Conservation (phyloP, 2,329 filamentous ascomycete species). For the Cercospora sp. region DNA sequence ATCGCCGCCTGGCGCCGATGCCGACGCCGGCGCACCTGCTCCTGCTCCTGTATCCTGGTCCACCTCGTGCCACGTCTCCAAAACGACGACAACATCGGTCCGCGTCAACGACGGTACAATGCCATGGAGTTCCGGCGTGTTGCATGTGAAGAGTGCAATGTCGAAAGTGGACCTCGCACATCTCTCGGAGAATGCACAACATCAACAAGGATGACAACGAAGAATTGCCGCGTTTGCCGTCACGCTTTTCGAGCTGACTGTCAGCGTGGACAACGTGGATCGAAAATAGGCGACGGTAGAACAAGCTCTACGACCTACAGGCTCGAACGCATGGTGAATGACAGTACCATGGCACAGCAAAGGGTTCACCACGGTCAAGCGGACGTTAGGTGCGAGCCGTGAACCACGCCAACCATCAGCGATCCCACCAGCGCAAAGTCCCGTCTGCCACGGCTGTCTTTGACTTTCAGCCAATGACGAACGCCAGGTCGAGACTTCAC, state of each 20-base stretch:
- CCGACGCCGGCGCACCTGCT: not conserved
- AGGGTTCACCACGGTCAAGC: not conserved
- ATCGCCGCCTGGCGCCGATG: not conserved
- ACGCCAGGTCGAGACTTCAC: conserved; percentile 6
- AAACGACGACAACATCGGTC: not conserved
- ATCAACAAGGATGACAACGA: not conserved
- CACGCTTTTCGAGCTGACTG: not conserved
- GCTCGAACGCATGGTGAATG: not conserved
- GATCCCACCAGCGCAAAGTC: conserved; percentile 5
- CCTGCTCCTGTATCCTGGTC: not conserved
- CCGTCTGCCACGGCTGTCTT: conserved; percentile 6
- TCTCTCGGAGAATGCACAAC: not conserved
- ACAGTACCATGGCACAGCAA: conserved; percentile 5
- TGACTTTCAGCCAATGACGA: conserved; percentile 9
- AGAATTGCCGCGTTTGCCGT: conserved; percentile 3
- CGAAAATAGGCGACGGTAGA: not conserved
- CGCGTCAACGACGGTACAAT: not conserved
- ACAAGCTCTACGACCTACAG: not conserved
- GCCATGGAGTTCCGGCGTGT: not conserved
- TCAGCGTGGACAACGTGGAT: not conserved
- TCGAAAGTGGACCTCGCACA: not conserved
- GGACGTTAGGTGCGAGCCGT: not conserved
- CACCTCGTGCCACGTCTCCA: not conserved
- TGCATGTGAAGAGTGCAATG: not conserved
- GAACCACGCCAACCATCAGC: not conserved